Evolutionary conservation across 352 stramenopile genomes (phyloP).

Genomic region (Pythium volutum): DNA sequence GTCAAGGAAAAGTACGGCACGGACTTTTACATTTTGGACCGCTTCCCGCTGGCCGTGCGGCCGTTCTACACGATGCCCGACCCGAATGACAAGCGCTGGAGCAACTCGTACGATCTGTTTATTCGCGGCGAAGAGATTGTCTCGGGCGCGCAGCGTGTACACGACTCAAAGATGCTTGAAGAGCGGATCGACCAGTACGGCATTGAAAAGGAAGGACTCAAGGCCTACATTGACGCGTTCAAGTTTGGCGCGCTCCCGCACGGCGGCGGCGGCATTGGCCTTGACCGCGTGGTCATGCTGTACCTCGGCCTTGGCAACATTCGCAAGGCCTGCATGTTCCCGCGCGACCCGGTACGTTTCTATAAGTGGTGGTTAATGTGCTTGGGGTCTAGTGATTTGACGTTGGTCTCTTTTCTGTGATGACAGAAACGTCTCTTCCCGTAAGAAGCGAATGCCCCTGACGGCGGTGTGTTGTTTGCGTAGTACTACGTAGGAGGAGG

Average conservation of each 20-base stretch:
- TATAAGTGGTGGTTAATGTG: not conserved
- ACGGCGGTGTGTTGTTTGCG: too few species aligned
- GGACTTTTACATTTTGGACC: slow-evolving; percentile 99
- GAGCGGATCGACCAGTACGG: slow-evolving; percentile 87
- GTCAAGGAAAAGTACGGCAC: slow-evolving; percentile 98
- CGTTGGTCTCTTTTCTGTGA: slow-evolving; percentile 1
- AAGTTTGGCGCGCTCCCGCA: slow-evolving; percentile 97
- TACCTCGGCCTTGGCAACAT: slow-evolving; percentile 99
- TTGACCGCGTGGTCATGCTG: slow-evolving; percentile 99
- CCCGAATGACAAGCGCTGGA: slow-evolving; percentile 90
- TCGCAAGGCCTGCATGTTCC: slow-evolving; percentile 98
- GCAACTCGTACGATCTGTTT: slow-evolving; percentile 99
- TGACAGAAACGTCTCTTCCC: slow-evolving; percentile 59
- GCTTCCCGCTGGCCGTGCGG: slow-evolving; percentile 97
- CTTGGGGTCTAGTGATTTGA: not conserved
- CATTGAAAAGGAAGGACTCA: slow-evolving; percentile 89
- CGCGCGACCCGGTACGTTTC: slow-evolving; percentile 89
- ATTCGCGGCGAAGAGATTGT: slow-evolving; percentile 99
- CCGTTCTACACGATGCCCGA: slow-evolving; percentile 99
- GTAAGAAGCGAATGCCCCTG: slow-evolving; percentile 27
- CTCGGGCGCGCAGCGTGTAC: slow-evolving; percentile 98
- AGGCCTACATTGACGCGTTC: slow-evolving; percentile 98
- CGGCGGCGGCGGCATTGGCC: slow-evolving; percentile 97
- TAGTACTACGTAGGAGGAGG: too few species aligned
- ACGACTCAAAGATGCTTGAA: slow-evolving; percentile 95